These are phyloP conservation scores for Cryphonectria radicalis DNA, from an alignment of 2,329 filamentous ascomycete genomes.

Conservation along the genomic window DNA sequence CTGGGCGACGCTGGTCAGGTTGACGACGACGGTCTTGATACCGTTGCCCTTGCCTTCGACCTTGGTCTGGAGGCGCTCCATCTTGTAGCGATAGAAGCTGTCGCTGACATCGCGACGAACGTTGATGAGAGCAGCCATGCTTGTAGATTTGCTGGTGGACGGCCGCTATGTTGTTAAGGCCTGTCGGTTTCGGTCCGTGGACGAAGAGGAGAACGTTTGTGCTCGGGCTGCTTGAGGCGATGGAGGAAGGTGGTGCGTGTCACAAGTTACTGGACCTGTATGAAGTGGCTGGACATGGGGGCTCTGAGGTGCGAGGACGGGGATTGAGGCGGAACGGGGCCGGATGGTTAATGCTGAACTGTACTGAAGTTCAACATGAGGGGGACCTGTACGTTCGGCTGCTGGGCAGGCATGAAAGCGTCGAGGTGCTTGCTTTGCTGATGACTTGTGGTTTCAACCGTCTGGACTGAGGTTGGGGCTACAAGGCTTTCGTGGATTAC, in stretches of 20 bases:
- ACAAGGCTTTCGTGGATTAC: constrained; percentile 93
- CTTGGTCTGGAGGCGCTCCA: constrained; percentile 98
- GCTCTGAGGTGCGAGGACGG: constrained; percentile 37
- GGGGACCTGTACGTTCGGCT: constrained; percentile 56
- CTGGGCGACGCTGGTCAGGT: constrained; percentile 89
- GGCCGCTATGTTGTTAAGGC: constrained; percentile 13
- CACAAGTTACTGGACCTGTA: constrained; percentile 32
- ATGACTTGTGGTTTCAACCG: constrained; percentile 70
- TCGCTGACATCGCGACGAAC: constrained; percentile 98
- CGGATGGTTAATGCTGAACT: constrained; percentile 59
- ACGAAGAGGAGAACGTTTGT: constrained; percentile 15
- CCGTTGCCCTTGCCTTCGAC: constrained; percentile 99
- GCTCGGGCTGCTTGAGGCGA: constrained; percentile 33
- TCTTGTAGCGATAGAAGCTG: constrained; percentile 99
- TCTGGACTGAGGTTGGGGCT: constrained; percentile 87
- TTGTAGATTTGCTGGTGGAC: constrained; percentile 53
- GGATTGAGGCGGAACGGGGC: constrained; percentile 45
- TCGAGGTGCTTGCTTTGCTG: constrained; percentile 39
- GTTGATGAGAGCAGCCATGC: constrained; percentile 91
- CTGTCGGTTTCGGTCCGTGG: constrained; percentile 19
- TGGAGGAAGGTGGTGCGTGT: constrained; percentile 23
- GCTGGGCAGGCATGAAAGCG: constrained; percentile 63
- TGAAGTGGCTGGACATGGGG: constrained; percentile 46
- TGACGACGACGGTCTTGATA: constrained; percentile 98
- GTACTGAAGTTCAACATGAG: constrained; percentile 60